A percentile compares a stretch with the other conserved stretches of the same genome.
Conservation (phyloP, 345 rosid species). For the Corchorus olitorius region DNA sequence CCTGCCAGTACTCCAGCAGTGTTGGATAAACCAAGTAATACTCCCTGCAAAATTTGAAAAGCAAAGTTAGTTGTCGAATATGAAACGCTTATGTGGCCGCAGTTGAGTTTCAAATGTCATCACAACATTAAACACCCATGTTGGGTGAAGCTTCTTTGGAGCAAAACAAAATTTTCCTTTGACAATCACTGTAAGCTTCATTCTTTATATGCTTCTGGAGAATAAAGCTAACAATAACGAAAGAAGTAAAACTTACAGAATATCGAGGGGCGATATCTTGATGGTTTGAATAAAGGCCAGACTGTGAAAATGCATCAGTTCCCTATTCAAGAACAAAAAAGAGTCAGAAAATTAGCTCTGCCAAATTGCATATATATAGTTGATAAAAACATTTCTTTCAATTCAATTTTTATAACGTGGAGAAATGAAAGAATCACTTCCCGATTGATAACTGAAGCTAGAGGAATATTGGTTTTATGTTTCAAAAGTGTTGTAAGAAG, state of each 20-base stretch:
- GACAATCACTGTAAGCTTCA: not conserved
- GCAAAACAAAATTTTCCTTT: not conserved
- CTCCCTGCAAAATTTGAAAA: constrained; percentile 55
- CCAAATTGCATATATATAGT: not conserved
- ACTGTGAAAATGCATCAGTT: constrained; percentile 93
- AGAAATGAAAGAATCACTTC: not conserved
- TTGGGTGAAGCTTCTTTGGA: constrained; percentile 1
- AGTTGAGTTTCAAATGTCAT: not conserved
- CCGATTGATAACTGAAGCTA: not conserved
- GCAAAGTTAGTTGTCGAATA: not conserved
- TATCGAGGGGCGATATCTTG: constrained; percentile 97
- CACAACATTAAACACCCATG: not conserved
- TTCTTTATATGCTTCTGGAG: not conserved
- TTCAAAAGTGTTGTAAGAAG: constrained; percentile 4
- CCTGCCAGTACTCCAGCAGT: constrained; percentile 97
- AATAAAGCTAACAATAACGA: not conserved
- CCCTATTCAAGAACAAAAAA: constrained; percentile 45
- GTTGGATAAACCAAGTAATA: constrained; percentile 87
- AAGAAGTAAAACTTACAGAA: constrained; percentile 58
- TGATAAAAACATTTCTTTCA: not conserved
- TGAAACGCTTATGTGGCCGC: not conserved
- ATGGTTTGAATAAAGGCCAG: constrained; percentile 92
- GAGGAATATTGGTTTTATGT: not conserved
- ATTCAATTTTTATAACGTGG: not conserved
- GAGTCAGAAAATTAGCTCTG: not conserved